Evolutionary conservation across 192 early-diverging fungal genomes (phyloP).

Genomic region (Radiomyces spectabilis): DNA sequence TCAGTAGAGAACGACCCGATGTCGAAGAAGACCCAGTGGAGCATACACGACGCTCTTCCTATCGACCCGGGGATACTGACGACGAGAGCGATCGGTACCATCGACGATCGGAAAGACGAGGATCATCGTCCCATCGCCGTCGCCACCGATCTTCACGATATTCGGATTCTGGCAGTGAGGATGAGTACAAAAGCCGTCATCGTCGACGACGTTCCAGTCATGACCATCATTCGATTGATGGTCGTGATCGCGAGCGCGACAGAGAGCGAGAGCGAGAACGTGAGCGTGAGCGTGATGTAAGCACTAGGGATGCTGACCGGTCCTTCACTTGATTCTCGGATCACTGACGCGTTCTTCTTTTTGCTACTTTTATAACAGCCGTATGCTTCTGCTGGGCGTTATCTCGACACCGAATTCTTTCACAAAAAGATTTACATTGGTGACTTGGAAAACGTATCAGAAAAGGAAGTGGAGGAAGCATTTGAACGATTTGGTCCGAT

Average conservation of each 20-base stretch:
- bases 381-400: constrained; percentile 37
- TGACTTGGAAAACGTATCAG: constrained; percentile 26
- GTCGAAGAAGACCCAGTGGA: constrained; percentile 1
- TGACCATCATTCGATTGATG: too few species aligned
- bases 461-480: constrained; percentile 16
- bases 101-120: too few species aligned
- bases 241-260: background rate
- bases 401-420: constrained; percentile 44
- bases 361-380: too few species aligned
- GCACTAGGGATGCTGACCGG: too few species aligned
- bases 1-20: constrained; percentile 3
- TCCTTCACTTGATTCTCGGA: too few species aligned
- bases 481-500: constrained; percentile 39
- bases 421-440: constrained; percentile 45
- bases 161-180: constrained; percentile 10
- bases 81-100: too few species aligned
- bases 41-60: too few species aligned
- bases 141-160: background rate
- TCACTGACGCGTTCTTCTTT: too few species aligned
- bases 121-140: background rate
- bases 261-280: constrained; percentile 1
- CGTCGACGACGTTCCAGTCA: background rate
- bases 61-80: too few species aligned
- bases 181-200: background rate
- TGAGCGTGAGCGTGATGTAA: too few species aligned